These are phyloP conservation scores for Cladosporium austrohemisphaericum DNA, from an alignment of 2,329 filamentous ascomycete species.

Conservation along the genomic window DNA sequence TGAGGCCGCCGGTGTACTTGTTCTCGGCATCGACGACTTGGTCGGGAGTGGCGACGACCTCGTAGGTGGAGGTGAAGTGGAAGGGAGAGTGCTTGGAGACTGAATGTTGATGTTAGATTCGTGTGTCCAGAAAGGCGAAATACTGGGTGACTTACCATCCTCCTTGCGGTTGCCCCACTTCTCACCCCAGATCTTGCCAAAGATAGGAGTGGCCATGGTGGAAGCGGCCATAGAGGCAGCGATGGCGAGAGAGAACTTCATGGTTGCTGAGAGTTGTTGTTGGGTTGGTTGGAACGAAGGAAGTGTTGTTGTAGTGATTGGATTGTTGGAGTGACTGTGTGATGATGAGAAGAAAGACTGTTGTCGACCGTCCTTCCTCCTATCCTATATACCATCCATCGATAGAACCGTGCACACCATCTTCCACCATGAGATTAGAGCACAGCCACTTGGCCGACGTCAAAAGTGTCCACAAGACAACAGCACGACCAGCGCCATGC, in stretches of 20 bases:
- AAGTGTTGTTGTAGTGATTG: slow-evolving; percentile 1
- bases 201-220: slow-evolving; percentile 11
- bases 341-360: neutral
- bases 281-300: neutral
- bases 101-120: neutral
- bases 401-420: slow-evolving; percentile 4
- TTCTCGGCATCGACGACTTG: slow-evolving; percentile 47
- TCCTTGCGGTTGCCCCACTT: slow-evolving; percentile 8
- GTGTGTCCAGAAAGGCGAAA: neutral
- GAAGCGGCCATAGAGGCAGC: slow-evolving; percentile 10
- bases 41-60: slow-evolving; percentile 47
- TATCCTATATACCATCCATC: neutral
- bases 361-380: neutral
- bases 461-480: neutral
- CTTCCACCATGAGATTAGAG: neutral
- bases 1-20: slow-evolving; percentile 24
- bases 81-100: slow-evolving; percentile 1
- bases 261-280: neutral
- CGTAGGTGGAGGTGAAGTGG: slow-evolving; percentile 49
- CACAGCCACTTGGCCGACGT: slow-evolving; percentile 6
- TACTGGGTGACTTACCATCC: neutral
- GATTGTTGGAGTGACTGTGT: neutral
- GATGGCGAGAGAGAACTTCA: slow-evolving; percentile 14
- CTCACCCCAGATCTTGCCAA: slow-evolving; percentile 2
- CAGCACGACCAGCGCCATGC: slow-evolving; percentile 3